Conservation (phyloP, 768 basidiomycete genomes). For the Coprinellus aureogranulatus region DNA sequence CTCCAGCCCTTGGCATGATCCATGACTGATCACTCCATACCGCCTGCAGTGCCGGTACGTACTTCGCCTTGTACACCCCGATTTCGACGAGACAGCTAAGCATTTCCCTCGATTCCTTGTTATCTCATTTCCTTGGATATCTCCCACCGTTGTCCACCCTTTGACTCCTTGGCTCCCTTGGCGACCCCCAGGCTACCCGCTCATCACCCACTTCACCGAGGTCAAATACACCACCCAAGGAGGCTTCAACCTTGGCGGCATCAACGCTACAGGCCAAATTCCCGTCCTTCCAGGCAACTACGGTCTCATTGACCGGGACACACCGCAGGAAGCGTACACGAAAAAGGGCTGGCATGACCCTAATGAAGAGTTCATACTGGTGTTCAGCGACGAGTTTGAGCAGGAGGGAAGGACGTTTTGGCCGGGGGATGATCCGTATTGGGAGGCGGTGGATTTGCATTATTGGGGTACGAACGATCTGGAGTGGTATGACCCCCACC, state of each 20-base stretch:
- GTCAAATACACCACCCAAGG: constrained; percentile 43
- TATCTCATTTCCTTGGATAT: too few relatives aligned
- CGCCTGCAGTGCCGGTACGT: constrained; percentile 35
- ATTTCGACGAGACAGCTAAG: too few relatives aligned
- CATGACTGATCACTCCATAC: not conserved
- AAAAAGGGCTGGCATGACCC: constrained; percentile 57
- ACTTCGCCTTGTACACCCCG: not conserved
- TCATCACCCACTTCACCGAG: constrained; percentile 44
- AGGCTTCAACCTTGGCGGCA: constrained; percentile 74
- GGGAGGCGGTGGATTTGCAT: constrained; percentile 59
- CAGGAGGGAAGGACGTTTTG: constrained; percentile 67
- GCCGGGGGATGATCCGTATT: constrained; percentile 67
- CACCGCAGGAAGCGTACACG: constrained; percentile 56
- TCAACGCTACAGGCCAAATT: constrained; percentile 72
- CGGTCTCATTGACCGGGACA: constrained; percentile 74
- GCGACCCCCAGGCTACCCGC: constrained; percentile 52
- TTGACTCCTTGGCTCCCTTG: too few relatives aligned
- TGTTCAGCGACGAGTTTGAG: constrained; percentile 86
- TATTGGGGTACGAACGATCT: constrained; percentile 71
- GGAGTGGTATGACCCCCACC: constrained; percentile 78
- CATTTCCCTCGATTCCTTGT: too few relatives aligned
- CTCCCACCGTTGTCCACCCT: too few relatives aligned
- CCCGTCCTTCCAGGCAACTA: constrained; percentile 56
- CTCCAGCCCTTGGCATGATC: not conserved
- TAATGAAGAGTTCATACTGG: constrained; percentile 47